Base-by-base conservation (phyloP, 257 asterid species). In the Nicotiana benthamiana region DNA sequence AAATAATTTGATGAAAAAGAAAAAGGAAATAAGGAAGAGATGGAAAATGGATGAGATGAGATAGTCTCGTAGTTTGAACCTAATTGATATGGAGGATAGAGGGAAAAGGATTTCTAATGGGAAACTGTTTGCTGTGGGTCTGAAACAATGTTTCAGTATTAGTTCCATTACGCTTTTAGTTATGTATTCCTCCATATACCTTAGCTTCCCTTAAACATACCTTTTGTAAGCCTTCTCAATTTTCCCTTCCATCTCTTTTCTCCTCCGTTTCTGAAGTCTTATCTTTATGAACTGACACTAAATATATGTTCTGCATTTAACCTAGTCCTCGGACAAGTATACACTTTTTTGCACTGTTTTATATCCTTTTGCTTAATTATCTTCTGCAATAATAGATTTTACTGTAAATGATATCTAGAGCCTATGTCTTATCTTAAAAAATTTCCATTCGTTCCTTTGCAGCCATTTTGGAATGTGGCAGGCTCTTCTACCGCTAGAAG, bases 381-480 rank as follows among this genome's bases (percentile, higher is more conserved):
- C 28, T 51, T 66, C 26, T 18, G 8, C 75, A 26, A n/a, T 24
- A 34, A 32, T 17, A 17, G 52, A 66, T 32, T 6, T n/a, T n/a
- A 18, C 28, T 18, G 30, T 46, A 43, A 46, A 70, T 70, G 36
- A 43, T 43, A 43, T 80, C 72, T 59, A 26, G 75, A 15, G 28
- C 74, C 80, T 72, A 26, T 80, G 11, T 82, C 79, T 66, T 80
- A 66, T 75, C 63, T 83, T 16, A 81, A 26, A 56, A 53, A 75
- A 81, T 64, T 80, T n/a, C 77, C 30, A 77, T 46, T 62, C 7
- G 72, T 77, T 27, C 56, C 62, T 66, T 83, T 89, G 94, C 92
- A 95, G 99, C 99, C 99, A 64, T 95, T 92, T 85, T 95, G 99
- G 99, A 96, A 88, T 7, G 99, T 95, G 54, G 93, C 88, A 60